Percentiles rank a stretch among this genome's conserved stretches.
phyloP scores from a whole-genome alignment of 2,329 filamentous ascomycete species.

The Clarireedia monteithiana region DNA sequence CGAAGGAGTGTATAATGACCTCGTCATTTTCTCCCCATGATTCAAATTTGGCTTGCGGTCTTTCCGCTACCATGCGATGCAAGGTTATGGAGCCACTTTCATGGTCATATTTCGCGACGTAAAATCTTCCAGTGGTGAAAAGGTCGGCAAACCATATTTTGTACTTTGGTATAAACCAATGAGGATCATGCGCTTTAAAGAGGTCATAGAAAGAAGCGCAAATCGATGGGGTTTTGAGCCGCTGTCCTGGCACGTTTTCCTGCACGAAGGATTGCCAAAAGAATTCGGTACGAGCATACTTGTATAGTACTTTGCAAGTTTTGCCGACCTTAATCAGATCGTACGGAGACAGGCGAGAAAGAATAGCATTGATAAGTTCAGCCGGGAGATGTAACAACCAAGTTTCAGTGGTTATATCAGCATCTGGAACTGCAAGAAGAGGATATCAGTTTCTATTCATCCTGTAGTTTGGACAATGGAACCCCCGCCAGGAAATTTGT shows the following conservation, averaged over 20 bases:
- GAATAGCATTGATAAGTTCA: conserved; percentile 68
- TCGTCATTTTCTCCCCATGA: conserved; percentile 57
- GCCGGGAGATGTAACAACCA: conserved; percentile 53
- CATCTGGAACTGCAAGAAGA: not conserved
- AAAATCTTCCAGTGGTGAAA: conserved; percentile 57
- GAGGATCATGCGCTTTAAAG: conserved; percentile 65
- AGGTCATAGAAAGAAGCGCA: conserved; percentile 61
- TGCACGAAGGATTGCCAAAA: conserved; percentile 69
- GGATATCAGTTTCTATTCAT: conserved; percentile 2
- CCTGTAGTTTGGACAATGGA: not conserved
- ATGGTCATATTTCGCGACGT: conserved; percentile 51
- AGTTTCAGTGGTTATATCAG: not conserved
- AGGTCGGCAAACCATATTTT: conserved; percentile 83
- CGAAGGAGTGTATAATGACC: conserved; percentile 65
- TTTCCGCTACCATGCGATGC: conserved; percentile 64
- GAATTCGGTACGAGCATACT: conserved; percentile 55
- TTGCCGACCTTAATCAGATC: conserved; percentile 54
- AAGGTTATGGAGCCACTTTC: conserved; percentile 70
- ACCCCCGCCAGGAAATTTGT: not conserved
- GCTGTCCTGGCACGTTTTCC: conserved; percentile 51
- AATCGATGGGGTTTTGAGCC: conserved; percentile 47
- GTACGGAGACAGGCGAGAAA: conserved; percentile 54
- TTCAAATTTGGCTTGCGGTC: conserved; percentile 45
- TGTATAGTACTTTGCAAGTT: conserved; percentile 54
- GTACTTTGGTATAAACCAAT: conserved; percentile 75